Percentiles rank a stretch among this genome's conserved stretches.
Conservation (phyloP, 2,329 filamentous ascomycete genomes). For the Sporothrix sp. region DNA sequence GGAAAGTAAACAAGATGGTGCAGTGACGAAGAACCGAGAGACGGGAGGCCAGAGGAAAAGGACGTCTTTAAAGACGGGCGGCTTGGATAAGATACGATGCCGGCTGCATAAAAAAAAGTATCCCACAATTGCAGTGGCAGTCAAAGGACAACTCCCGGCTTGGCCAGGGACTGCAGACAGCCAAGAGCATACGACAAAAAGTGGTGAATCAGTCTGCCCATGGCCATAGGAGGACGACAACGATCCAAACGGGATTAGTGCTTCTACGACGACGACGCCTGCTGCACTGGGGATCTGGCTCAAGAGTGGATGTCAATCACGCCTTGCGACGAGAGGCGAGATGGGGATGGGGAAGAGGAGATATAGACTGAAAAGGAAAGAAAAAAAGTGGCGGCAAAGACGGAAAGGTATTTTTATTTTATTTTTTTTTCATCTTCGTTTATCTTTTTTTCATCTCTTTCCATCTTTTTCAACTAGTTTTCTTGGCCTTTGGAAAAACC, state of each 20-base stretch:
- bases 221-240: too few species aligned
- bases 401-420: neutral
- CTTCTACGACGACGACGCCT: too few species aligned
- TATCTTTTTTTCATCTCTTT: neutral
- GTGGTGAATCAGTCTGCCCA: too few species aligned
- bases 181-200: too few species aligned
- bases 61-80: neutral
- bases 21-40: too few species aligned
- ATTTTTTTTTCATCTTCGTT: neutral
- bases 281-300: neutral
- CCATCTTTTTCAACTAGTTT: neutral
- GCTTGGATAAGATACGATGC: too few species aligned
- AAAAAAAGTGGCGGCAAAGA: neutral
- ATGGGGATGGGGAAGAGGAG: neutral
- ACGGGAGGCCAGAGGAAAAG: neutral
- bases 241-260: too few species aligned
- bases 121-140: too few species aligned
- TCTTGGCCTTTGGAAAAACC: too few species aligned
- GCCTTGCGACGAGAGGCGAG: neutral
- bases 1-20: neutral
- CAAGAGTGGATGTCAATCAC: conserved; percentile 12
- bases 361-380: neutral
- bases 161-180: too few species aligned
- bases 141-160: neutral
- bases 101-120: too few species aligned